phyloP scores from a whole-genome alignment of 2,329 filamentous ascomycete species.

The Lachnellula cervina region DNA sequence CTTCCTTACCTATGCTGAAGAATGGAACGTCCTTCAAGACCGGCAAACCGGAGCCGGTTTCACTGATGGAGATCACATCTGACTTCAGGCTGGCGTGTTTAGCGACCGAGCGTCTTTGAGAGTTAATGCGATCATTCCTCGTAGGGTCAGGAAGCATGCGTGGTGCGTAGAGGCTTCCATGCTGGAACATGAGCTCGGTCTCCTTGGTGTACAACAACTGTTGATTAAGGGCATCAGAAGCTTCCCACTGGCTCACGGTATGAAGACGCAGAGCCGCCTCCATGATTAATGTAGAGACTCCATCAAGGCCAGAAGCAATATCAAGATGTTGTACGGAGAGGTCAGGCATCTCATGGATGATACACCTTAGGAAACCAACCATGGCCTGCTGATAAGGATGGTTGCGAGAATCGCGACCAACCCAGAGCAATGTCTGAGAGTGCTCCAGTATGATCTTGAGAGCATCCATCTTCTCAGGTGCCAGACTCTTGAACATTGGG shows the following conservation, averaged over 20 bases:
- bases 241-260: neutral
- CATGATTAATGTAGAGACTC: neutral
- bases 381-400: conserved; percentile 15
- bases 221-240: neutral
- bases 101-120: conserved; percentile 4
- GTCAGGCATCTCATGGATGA: conserved; percentile 11
- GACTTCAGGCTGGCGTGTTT: conserved; percentile 1
- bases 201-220: conserved; percentile 15
- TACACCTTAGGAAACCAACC: conserved; percentile 11
- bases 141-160: conserved; percentile 4
- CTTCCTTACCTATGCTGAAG: conserved; percentile 3
- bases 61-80: conserved; percentile 4
- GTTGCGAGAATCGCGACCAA: conserved; percentile 5
- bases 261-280: conserved; percentile 14
- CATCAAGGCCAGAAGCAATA: neutral
- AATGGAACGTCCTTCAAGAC: conserved; percentile 2
- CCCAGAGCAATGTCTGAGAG: conserved; percentile 16
- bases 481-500: conserved; percentile 24
- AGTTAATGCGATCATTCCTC: conserved; percentile 12
- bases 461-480: conserved; percentile 17
- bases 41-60: conserved; percentile 2
- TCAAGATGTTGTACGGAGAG: conserved; percentile 17
- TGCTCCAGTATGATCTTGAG: conserved; percentile 17
- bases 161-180: conserved; percentile 9
- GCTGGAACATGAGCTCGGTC: conserved; percentile 13